These are phyloP conservation scores for Penicillium herquei DNA, from an alignment of 495 filamentous ascomycete genomes.

Conservation along the genomic window DNA sequence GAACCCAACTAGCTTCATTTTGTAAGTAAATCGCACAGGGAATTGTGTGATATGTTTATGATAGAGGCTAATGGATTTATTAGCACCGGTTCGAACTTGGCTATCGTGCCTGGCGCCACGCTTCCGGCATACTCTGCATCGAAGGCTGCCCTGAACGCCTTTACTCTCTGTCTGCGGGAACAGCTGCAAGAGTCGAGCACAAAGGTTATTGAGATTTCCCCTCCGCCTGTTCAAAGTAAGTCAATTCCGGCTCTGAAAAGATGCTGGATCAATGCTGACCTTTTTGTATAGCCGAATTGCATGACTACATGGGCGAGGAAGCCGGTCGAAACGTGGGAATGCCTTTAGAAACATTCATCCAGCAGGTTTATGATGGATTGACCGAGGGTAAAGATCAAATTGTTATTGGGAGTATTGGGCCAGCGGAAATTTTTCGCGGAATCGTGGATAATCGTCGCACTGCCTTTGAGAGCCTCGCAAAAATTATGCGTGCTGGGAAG, in stretches of 20 bases:
- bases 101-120: constrained; percentile 37
- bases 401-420: constrained; percentile 27
- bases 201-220: constrained; percentile 62
- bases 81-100: constrained; percentile 42
- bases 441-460: constrained; percentile 35
- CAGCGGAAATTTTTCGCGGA: constrained; percentile 29
- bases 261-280: background rate
- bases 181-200: constrained; percentile 53
- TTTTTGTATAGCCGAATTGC: constrained; percentile 34
- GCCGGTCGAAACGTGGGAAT: constrained; percentile 53
- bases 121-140: constrained; percentile 42
- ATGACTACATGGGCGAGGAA: constrained; percentile 39
- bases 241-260: background rate
- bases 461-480: constrained; percentile 29
- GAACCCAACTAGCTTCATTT: constrained; percentile 30
- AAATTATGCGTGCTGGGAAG: background rate
- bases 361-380: constrained; percentile 55
- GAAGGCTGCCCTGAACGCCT: constrained; percentile 46
- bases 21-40: constrained; percentile 16
- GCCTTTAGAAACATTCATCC: constrained; percentile 56
- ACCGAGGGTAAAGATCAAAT: constrained; percentile 48
- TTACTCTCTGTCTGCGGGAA: constrained; percentile 54
- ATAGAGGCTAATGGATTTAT: background rate
- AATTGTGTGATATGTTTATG: too few species aligned
- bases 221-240: constrained; percentile 63